A percentile compares a stretch with the other conserved stretches of the same genome.
Evolutionary conservation across 2,329 filamentous ascomycete genomes (phyloP).

Genomic region (Cadophora sp.): DNA sequence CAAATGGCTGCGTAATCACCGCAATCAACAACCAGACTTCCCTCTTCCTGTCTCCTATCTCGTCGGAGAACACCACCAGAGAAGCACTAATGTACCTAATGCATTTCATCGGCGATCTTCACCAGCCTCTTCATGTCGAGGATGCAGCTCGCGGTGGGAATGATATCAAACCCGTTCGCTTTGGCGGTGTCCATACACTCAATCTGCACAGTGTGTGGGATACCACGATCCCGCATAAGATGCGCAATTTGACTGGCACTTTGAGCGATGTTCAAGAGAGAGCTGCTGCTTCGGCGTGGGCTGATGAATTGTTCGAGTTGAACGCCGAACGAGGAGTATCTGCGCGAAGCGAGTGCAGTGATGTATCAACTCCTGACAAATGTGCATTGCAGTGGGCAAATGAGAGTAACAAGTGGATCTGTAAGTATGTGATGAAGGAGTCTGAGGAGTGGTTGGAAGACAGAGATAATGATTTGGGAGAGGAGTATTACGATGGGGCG

Average conservation of each 20-base stretch:
- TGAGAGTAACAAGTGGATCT: constrained; percentile 66
- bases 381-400: constrained; percentile 68
- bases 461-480: constrained; percentile 61
- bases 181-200: constrained; percentile 52
- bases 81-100: constrained; percentile 64
- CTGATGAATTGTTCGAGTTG: constrained; percentile 57
- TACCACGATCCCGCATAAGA: constrained; percentile 68
- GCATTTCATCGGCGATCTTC: constrained; percentile 72
- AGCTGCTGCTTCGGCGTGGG: constrained; percentile 30
- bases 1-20: constrained; percentile 62
- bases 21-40: constrained; percentile 48
- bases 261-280: constrained; percentile 16
- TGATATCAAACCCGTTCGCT: constrained; percentile 68
- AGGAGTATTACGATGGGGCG: constrained; percentile 67
- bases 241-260: constrained; percentile 55
- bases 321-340: constrained; percentile 6
- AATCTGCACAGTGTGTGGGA: constrained; percentile 81
- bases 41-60: constrained; percentile 55
- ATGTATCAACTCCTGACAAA: constrained; percentile 56
- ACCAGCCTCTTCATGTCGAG: constrained; percentile 71
- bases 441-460: constrained; percentile 56
- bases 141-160: constrained; percentile 70
- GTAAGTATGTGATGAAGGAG: constrained; percentile 65
- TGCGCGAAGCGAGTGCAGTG: constrained; percentile 51
- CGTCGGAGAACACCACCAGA: constrained; percentile 44